A percentile compares a stretch with the other conserved stretches of the same genome.
Evolutionary conservation across 106 monocot genomes (phyloP).

Genomic region (Alisma plantagoaquatica): DNA sequence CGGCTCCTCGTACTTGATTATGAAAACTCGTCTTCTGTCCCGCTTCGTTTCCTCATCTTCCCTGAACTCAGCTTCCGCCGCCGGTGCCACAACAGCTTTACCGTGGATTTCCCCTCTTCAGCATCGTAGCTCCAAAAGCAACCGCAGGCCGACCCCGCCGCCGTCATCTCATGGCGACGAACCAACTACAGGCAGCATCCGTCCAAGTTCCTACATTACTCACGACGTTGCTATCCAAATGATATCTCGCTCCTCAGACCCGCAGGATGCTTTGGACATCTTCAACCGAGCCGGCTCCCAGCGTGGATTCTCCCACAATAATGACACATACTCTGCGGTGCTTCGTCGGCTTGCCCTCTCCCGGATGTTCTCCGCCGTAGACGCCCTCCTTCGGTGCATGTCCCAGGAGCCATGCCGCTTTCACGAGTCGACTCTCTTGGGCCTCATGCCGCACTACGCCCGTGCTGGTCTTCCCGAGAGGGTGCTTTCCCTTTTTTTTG

Average conservation of each 20-base stretch:
- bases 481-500: conserved; percentile 16
- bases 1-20: background rate
- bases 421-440: conserved; percentile 48
- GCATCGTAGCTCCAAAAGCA: background rate
- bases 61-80: too few relatives aligned
- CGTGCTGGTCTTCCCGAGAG: conserved; percentile 12
- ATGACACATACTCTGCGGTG: conserved; percentile 64
- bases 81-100: conserved; percentile 4
- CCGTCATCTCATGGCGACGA: conserved; percentile 1
- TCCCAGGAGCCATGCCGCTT: conserved; percentile 51
- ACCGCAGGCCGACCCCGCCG: background rate
- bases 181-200: too few relatives aligned
- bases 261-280: conserved; percentile 68
- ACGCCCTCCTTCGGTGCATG: conserved; percentile 43
- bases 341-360: conserved; percentile 58
- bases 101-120: conserved; percentile 65
- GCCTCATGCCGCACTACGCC: conserved; percentile 34
- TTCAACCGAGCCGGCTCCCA: conserved; percentile 54
- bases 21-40: background rate
- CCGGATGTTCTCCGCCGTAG: conserved; percentile 32
- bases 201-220: conserved; percentile 33
- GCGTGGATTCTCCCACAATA: conserved; percentile 64
- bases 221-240: conserved; percentile 47
- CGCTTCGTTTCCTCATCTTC: background rate
- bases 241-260: conserved; percentile 33